These are phyloP conservation scores for Salvia rosmarinus DNA, from an alignment of 257 asterid species.

Conservation along the genomic window DNA sequence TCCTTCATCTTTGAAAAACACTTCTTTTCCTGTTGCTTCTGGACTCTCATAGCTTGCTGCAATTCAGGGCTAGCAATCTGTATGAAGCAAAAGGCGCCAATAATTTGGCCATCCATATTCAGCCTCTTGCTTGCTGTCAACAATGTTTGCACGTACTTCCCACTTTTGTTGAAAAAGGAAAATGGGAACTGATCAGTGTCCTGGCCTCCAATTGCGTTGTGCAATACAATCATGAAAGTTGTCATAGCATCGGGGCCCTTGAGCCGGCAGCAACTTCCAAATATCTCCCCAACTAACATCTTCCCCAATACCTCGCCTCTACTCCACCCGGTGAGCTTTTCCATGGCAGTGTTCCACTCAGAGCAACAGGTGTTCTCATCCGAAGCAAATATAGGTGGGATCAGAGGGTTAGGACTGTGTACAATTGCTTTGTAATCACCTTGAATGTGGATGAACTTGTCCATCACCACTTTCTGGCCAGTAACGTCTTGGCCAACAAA, in stretches of 20 bases:
- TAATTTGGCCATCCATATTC: conserved; percentile 65
- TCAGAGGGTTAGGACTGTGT: conserved; percentile 82
- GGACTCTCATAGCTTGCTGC: conserved; percentile 62
- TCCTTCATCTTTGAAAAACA: conserved; percentile 70
- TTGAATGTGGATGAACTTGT: conserved; percentile 84
- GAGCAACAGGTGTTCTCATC: conserved; percentile 88
- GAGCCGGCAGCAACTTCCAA: conserved; percentile 74
- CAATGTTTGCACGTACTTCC: conserved; percentile 71
- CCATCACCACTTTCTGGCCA: conserved; percentile 83
- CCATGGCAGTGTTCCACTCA: conserved; percentile 95
- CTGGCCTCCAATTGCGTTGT: conserved; percentile 74
- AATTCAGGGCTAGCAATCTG: conserved; percentile 78
- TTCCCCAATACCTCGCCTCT: conserved; percentile 71
- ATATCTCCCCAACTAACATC: conserved; percentile 83
- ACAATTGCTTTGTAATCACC: conserved; percentile 90
- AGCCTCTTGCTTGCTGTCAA: conserved; percentile 83
- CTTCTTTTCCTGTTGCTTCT: conserved; percentile 66
- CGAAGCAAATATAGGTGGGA: conserved; percentile 94
- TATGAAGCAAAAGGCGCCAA: conserved; percentile 91
- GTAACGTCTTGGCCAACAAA: conserved; percentile 93
- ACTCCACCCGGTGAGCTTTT: conserved; percentile 86
- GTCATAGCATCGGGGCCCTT: conserved; percentile 80
- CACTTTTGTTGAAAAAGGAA: conserved; percentile 63
- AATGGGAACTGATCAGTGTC: conserved; percentile 72
- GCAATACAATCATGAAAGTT: conserved; percentile 78